These are phyloP conservation scores for Cyclotella distinguenda DNA, from an alignment of 108 stramenopile species.

Conservation along the genomic window DNA sequence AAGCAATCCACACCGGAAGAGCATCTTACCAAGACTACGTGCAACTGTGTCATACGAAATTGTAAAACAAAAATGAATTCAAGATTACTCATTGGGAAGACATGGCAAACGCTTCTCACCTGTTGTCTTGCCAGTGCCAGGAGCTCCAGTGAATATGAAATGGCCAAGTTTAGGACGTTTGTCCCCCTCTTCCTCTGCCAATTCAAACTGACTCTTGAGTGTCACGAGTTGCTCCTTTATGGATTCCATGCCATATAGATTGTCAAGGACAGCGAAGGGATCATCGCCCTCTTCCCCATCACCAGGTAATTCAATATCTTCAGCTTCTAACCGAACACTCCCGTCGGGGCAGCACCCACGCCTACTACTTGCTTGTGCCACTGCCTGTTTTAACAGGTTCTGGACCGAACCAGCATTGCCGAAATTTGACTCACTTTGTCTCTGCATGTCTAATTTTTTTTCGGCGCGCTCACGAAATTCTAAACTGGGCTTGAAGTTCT, in stretches of 20 bases:
- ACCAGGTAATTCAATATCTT: slow-evolving; percentile 36
- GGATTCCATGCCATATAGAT: slow-evolving; percentile 42
- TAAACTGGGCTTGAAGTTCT: slow-evolving; percentile 27
- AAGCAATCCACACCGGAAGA: slow-evolving; percentile 64
- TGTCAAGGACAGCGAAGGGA: slow-evolving; percentile 26
- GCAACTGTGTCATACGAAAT: slow-evolving; percentile 49
- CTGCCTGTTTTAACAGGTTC: slow-evolving; percentile 40
- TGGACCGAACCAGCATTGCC: slow-evolving; percentile 78
- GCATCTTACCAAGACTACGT: slow-evolving; percentile 53
- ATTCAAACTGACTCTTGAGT: slow-evolving; percentile 21
- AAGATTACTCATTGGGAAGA: background rate
- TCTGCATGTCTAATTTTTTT: slow-evolving; percentile 22
- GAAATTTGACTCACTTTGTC: slow-evolving; percentile 50
- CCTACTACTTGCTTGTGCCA: slow-evolving; percentile 15
- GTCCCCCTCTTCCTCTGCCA: slow-evolving; percentile 35
- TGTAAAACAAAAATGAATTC: background rate
- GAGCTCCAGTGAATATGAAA: slow-evolving; percentile 78
- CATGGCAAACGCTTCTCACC: background rate
- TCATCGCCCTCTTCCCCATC: slow-evolving; percentile 20
- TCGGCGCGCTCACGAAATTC: slow-evolving; percentile 42
- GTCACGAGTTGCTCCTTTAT: slow-evolving; percentile 32
- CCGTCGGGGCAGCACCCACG: slow-evolving; percentile 6
- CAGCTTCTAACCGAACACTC: slow-evolving; percentile 16
- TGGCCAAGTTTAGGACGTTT: slow-evolving; percentile 34
- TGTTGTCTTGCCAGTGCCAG: slow-evolving; percentile 83